A percentile compares a stretch with the other conserved stretches of the same genome.
phyloP scores from a whole-genome alignment of 2,329 filamentous ascomycete species.

The Malbranchea zuffiana region DNA sequence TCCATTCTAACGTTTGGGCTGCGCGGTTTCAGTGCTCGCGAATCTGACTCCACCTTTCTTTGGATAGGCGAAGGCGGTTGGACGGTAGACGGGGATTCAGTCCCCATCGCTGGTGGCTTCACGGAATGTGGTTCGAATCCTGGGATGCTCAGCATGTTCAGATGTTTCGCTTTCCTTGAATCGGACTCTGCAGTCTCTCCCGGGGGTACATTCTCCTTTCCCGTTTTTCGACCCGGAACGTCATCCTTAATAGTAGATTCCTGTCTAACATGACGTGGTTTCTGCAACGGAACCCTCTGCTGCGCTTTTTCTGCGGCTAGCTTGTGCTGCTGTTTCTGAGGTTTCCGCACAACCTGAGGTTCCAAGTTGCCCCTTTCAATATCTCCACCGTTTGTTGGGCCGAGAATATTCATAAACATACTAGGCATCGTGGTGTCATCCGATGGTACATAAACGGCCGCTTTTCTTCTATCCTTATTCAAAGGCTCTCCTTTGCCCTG shows the following conservation, averaged over 20 bases:
- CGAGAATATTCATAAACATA: conserved; percentile 36
- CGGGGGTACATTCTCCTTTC: conserved; percentile 54
- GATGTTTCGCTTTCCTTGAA: conserved; percentile 16
- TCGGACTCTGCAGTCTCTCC: conserved; percentile 20
- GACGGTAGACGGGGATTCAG: not conserved
- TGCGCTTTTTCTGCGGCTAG: conserved; percentile 17
- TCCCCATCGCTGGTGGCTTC: conserved; percentile 25
- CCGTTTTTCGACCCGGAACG: conserved; percentile 43
- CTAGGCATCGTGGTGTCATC: conserved; percentile 34
- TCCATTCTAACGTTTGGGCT: conserved; percentile 4
- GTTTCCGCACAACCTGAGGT: conserved; percentile 26
- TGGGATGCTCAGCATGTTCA: conserved; percentile 10
- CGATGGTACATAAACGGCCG: conserved; percentile 34
- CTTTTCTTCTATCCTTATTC: conserved; percentile 26
- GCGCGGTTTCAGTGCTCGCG: not conserved
- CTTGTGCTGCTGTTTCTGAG: conserved; percentile 23
- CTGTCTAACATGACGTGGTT: conserved; percentile 31
- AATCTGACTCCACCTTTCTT: not conserved
- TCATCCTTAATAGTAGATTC: conserved; percentile 34
- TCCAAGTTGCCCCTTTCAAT: conserved; percentile 21
- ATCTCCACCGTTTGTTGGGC: conserved; percentile 26
- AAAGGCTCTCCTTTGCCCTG: conserved; percentile 15
- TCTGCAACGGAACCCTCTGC: conserved; percentile 39
- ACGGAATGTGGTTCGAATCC: conserved; percentile 11
- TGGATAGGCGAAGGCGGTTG: not conserved